Evolutionary conservation across 1,284 basidiomycete species (phyloP), one percentile per base, ranked within the genome.

Genomic region (Ceratobasidium sp.): DNA sequence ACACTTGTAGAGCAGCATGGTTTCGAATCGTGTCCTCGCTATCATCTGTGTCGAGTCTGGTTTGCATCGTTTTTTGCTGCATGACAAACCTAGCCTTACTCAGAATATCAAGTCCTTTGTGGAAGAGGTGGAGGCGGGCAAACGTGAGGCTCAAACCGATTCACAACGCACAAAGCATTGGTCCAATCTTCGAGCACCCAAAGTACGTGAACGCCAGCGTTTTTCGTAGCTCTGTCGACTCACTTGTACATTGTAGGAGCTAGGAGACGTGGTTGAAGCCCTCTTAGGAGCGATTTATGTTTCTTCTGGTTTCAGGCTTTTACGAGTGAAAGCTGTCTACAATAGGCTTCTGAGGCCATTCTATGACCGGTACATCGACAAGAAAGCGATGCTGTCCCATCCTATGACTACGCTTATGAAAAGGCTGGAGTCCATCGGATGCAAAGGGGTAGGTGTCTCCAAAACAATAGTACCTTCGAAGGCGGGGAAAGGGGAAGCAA

Each of bases 201-300:
- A 95, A 87, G 94, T 92, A 80, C 42, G 66, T 26, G 13, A 7
- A 68, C 80, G 66, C 28, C 1, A 23, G 23, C 63, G 12, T 72
- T 56, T 70, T 28, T 82, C 39, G 3, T 26, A n/a, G 33, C 42
- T 44, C 12, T 18, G 15, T 26, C 20, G 10, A 33, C 42, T 51
- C 9, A 28, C 10, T 39, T 18, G 28, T 63, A 39, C 39, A n/a
- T 18, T 13, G n/a, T 94, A 82, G 94, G 89, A 87, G 15, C 86
- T 95, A 23, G 93, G 93, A 6, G 94, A 95, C 83, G 87, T 94
- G 28, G 87, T 95, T 33, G 94, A 95, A 83, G 91, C 94, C 5
- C 86, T 94, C 61, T 86, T 94, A 33, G 94, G 93, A 3, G 93
- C 93, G 15, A 86, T 94, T 61, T 93, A 92, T 83, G 88, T 94